Base-by-base conservation (phyloP, 345 rosid genomes). In the Camelina sativa region DNA sequence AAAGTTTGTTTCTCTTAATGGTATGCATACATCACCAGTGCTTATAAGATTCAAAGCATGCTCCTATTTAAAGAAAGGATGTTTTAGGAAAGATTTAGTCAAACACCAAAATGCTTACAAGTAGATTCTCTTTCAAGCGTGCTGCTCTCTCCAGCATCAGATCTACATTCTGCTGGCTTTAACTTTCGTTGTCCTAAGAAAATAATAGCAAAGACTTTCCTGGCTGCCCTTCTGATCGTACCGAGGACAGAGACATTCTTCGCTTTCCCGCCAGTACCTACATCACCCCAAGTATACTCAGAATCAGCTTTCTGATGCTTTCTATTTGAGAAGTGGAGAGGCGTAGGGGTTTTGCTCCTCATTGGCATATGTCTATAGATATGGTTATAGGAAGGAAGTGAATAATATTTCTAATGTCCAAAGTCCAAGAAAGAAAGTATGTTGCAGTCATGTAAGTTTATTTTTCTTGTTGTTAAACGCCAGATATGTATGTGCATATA, bases 21-120 rank as follows among this genome's bases (percentile, higher is more conserved):
- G n/a, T 35, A 34, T 32, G n/a, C 58, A 74, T 66, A 50, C 60
- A 66, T 47, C 32, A 44, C 53, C 7, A 58, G 43, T 59, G 51
- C 11, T 41, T 40, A 16, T 10, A 63, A 61, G 75, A 51, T 48
- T 41, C 41, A 34, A 23, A 63, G 25, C 66, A 62, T 35, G 76
- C 23, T 76, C 57, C 5, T 77, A 34, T 65, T 38, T 72, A 63
- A 65, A 53, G 70, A 73, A 67, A 58, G 12, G 11, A 43, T 67
- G 35, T 35, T 47, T 19, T 4, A 53, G 35, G 67, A 60, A 53
- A 50, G 67, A 59, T 28, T 51, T 15, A 67, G 66, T 65, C 61
- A 55, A 51, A 47, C 59, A 37, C 22, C 2, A 32, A 17, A 16
- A 55, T 67, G 83, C 92, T 88, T 84, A 91, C 98, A 87, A 63